Evolutionary conservation across 2,329 filamentous ascomycete species (phyloP), one percentile per base, ranked within the genome.

Genomic region (Colletotrichum sp.): DNA sequence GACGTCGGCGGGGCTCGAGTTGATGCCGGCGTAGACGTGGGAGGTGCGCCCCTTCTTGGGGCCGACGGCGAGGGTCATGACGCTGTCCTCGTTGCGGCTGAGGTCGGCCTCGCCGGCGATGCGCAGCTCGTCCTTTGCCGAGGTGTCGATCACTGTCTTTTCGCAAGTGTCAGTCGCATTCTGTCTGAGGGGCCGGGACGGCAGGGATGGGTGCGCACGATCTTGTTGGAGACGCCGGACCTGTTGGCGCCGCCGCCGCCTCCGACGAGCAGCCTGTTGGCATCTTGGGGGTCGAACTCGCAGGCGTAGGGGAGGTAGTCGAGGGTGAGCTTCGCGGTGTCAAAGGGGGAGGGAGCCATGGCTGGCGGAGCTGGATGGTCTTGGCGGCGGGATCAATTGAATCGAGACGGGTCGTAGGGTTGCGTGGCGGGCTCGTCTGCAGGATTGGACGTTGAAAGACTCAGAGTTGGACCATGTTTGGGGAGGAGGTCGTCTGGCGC

Each of bases 271-370:
- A 98, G 88, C 78, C 93, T 93, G 78, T 91, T 91, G 75, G 93
- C 90, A 86, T 98, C 93, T 81, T 93, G 90, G 67, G 94, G 95
- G 82, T 98, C 95, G 84, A 98, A 98, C 82, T 96, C 96, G 83
- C 95, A 94, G 72, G 94, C 92, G 84, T 96, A 98, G 75, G 98
- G 91, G 65, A 96, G 96, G 84, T 96, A 98, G 74, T 92, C 91
- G 78, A 98, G 91, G 72, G 92, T 92, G 79, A 92, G 87, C 83
- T 92, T 93, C 76, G 93, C 90, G 75, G 85, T 84, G 71, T 86
- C 84, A 77, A 92, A 84, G 26, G 82, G 81, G n/a, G 58, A 21
- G 66, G 83, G 81, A 69, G 84, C 81, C 86, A 87, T 87, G 74
- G 26, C 21, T 66, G 43, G 58, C 65, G 36, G 68, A 70, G 61